phyloP scores from a whole-genome alignment of 2,329 filamentous ascomycete species.

The Neocatenulostroma microsporum region DNA sequence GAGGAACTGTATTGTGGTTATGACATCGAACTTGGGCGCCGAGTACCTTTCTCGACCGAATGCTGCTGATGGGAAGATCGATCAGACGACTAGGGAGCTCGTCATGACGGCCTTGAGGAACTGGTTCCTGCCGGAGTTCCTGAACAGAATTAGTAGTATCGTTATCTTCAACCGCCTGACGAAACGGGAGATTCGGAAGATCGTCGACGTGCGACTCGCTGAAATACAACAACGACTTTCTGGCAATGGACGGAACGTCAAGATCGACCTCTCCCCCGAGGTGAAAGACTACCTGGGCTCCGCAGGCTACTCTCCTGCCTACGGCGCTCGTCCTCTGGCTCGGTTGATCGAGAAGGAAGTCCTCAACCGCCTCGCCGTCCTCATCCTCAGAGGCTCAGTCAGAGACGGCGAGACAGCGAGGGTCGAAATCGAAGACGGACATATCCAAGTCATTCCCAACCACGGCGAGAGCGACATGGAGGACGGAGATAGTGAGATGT shows the following conservation, averaged over 20 bases:
- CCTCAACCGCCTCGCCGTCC: slow-evolving; percentile 82
- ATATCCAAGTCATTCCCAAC: slow-evolving; percentile 75
- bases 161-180: slow-evolving; percentile 99
- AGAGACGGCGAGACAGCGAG: slow-evolving; percentile 75
- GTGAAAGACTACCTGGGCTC: slow-evolving; percentile 90
- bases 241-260: slow-evolving; percentile 75
- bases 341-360: slow-evolving; percentile 96
- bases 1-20: slow-evolving; percentile 97
- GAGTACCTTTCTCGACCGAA: slow-evolving; percentile 81
- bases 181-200: slow-evolving; percentile 80
- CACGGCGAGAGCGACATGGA: slow-evolving; percentile 57
- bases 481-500: slow-evolving; percentile 61
- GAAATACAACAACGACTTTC: slow-evolving; percentile 91
- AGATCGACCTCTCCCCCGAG: slow-evolving; percentile 71
- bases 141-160: slow-evolving; percentile 91
- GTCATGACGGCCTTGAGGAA: slow-evolving; percentile 86
- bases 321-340: slow-evolving; percentile 81
- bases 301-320: slow-evolving; percentile 89
- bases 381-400: slow-evolving; percentile 79
- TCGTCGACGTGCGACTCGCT: slow-evolving; percentile 78
- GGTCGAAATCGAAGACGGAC: slow-evolving; percentile 70
- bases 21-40: slow-evolving; percentile 96
- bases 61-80: slow-evolving; percentile 73
- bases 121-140: slow-evolving; percentile 97
- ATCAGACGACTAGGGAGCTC: slow-evolving; percentile 74